phyloP scores from a whole-genome alignment of 1,284 basidiomycete species.

The Cutaneotrichosporon dermatis region DNA sequence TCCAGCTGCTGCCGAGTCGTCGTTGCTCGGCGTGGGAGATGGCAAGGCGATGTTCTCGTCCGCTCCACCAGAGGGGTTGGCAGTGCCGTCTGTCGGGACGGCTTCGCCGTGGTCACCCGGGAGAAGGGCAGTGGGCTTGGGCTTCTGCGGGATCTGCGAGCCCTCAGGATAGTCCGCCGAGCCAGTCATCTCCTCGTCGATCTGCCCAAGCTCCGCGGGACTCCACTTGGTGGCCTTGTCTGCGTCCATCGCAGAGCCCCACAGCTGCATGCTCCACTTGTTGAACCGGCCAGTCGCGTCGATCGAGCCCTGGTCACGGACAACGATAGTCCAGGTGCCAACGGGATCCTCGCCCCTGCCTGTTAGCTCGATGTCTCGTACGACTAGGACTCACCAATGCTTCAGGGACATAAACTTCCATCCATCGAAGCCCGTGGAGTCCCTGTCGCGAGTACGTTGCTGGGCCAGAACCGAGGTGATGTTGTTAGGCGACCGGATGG shows the following conservation, averaged over 20 bases:
- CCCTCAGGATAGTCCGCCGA: conserved; percentile 19
- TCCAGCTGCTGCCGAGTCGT: too few relatives aligned
- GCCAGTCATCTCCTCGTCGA: conserved; percentile 48
- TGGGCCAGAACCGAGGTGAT: conserved; percentile 79
- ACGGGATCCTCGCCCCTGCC: conserved; percentile 84
- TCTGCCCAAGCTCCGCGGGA: conserved; percentile 43
- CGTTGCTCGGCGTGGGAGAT: too few relatives aligned
- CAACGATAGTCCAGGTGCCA: conserved; percentile 87
- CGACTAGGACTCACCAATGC: conserved; percentile 69
- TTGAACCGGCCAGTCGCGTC: conserved; percentile 71
- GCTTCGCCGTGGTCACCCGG: conserved; percentile 73
- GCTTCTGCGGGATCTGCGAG: conserved; percentile 54
- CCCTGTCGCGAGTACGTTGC: conserved; percentile 65
- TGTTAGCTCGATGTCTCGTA: background rate
- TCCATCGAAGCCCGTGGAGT: conserved; percentile 70
- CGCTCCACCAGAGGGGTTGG: background rate
- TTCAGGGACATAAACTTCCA: conserved; percentile 99
- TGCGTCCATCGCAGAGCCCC: conserved; percentile 82
- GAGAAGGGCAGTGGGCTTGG: conserved; percentile 83
- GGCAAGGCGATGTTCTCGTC: too few relatives aligned
- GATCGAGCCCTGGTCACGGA: conserved; percentile 68
- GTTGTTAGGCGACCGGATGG: conserved; percentile 78
- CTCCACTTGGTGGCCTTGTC: conserved; percentile 61
- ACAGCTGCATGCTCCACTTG: conserved; percentile 88
- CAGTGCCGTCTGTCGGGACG: background rate